These are phyloP conservation scores for Chalara sp. DNA, from an alignment of 2,329 filamentous ascomycete genomes.

Conservation along the genomic window DNA sequence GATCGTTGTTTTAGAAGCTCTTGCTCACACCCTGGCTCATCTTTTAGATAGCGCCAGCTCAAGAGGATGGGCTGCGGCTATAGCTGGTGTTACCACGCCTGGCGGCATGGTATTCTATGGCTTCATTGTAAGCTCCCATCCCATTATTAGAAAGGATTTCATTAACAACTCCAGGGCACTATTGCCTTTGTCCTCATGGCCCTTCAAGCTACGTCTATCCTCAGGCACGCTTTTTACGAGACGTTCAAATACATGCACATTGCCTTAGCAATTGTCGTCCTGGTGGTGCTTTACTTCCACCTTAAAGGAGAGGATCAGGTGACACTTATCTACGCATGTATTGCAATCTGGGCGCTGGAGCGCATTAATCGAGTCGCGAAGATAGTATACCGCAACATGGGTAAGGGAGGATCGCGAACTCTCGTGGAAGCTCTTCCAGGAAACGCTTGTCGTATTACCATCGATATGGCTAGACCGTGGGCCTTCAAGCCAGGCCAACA, in stretches of 20 bases:
- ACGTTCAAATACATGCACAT: conserved; percentile 71
- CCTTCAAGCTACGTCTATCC: conserved; percentile 62
- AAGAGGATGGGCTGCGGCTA: conserved; percentile 43
- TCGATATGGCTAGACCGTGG: conserved; percentile 72
- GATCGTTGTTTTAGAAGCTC: conserved; percentile 63
- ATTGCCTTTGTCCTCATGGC: conserved; percentile 55
- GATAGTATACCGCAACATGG: conserved; percentile 59
- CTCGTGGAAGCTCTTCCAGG: conserved; percentile 71
- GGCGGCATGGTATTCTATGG: conserved; percentile 46
- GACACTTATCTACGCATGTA: conserved; percentile 51
- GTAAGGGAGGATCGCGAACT: conserved; percentile 58
- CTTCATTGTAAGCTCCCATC: conserved; percentile 48
- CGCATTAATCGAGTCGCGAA: conserved; percentile 52
- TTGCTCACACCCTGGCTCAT: conserved; percentile 60
- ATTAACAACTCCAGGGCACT: conserved; percentile 39
- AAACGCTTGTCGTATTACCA: conserved; percentile 66
- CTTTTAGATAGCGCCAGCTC: conserved; percentile 35
- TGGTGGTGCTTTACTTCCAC: conserved; percentile 64
- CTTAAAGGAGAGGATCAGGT: conserved; percentile 48
- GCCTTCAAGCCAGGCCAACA: conserved; percentile 69
- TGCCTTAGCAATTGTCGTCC: conserved; percentile 47
- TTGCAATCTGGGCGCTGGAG: conserved; percentile 63
- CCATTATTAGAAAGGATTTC: neutral
- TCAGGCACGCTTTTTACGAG: conserved; percentile 76
- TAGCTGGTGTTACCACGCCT: conserved; percentile 26